These are phyloP conservation scores for Claviceps lovelessii DNA, from an alignment of 2,329 filamentous ascomycete species.

Conservation along the genomic window DNA sequence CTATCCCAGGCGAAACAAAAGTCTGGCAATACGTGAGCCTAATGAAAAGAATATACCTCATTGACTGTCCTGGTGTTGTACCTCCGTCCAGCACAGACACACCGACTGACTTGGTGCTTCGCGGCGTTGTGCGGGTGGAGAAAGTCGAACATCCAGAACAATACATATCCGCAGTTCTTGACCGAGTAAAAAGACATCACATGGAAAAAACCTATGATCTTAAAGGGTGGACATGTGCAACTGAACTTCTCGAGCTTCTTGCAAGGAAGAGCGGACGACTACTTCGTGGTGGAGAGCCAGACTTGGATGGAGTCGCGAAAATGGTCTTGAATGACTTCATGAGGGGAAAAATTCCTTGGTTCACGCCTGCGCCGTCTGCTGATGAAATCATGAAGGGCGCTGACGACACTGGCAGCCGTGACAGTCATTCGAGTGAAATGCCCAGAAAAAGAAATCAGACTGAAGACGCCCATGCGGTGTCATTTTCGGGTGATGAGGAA, in stretches of 20 bases:
- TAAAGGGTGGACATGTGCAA: conserved; percentile 59
- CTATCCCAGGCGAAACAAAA: conserved; percentile 92
- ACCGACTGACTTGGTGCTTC: conserved; percentile 73
- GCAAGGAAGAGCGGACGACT: conserved; percentile 78
- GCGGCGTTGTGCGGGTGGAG: conserved; percentile 85
- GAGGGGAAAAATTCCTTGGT: conserved; percentile 92
- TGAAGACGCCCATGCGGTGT: conserved; percentile 27
- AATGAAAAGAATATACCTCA: conserved; percentile 81
- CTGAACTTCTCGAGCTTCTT: conserved; percentile 73
- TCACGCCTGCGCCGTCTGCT: conserved; percentile 58
- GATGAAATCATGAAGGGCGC: conserved; percentile 26
- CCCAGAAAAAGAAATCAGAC: conserved; percentile 60
- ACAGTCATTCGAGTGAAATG: conserved; percentile 77
- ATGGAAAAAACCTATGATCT: conserved; percentile 88
- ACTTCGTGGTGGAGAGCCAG: conserved; percentile 83
- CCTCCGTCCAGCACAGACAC: conserved; percentile 75
- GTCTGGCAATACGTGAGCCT: conserved; percentile 96
- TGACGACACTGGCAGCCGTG: conserved; percentile 49
- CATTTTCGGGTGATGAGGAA: conserved; percentile 13
- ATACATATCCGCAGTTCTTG: conserved; percentile 74
- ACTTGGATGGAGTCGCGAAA: conserved; percentile 87
- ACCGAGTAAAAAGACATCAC: conserved; percentile 69
- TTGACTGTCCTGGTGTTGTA: conserved; percentile 93
- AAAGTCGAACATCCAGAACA: conserved; percentile 95
- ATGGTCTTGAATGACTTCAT: conserved; percentile 96